Base-by-base conservation (phyloP, 169 alveolate genomes). In the Plasmodium coatneyi region DNA sequence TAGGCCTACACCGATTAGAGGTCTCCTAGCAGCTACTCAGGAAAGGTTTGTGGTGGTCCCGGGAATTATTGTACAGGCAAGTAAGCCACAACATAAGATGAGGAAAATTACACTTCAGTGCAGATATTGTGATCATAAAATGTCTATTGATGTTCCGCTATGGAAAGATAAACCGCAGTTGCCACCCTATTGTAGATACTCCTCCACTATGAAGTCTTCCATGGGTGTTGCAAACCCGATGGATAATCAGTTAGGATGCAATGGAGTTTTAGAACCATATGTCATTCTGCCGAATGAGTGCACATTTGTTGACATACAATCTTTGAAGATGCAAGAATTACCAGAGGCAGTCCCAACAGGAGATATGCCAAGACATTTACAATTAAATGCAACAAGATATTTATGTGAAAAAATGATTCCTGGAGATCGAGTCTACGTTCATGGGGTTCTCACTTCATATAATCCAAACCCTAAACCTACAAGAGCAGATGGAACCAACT, bases 341-440 rank as follows among this genome's bases (percentile, higher is more conserved):
- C 99, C 99, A n/a, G 99, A 99, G 95, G 99, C 98, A 84, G 99
- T 97, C 36, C 98, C 98, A 16, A 95, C 98, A 9, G 98, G 98
- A 16, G 98, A 97, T 82, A 97, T 97, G 98, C 98, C 98, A 9
- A 95, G 98, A 92, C 99, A 83, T 95, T 95, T 97, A 92, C 97
- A 84, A 92, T 97, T 82, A 92, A 97, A 95, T 96, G 98, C 95
- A 97, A 98, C 97, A 28, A 96, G 99, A 81, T 95, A 97, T 83
- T 96, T 98, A 92, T 98, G 98, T 14, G 99, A 98, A 92, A 96
- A 96, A 92, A 98, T 98, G 81, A 96, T 97, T 36, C 99, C 99
- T 16, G 99, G 99, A 14, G 98, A 98, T 83, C 97, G 99, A 86
- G 99, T 99, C 6, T 97, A 96, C 46, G 98, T 99, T 14, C 98